A percentile compares a stretch with the other conserved stretches of the same genome.
Conservation (phyloP, 225 moss, liverwort and hornwort species). For the Antitrichia curtipendula region DNA sequence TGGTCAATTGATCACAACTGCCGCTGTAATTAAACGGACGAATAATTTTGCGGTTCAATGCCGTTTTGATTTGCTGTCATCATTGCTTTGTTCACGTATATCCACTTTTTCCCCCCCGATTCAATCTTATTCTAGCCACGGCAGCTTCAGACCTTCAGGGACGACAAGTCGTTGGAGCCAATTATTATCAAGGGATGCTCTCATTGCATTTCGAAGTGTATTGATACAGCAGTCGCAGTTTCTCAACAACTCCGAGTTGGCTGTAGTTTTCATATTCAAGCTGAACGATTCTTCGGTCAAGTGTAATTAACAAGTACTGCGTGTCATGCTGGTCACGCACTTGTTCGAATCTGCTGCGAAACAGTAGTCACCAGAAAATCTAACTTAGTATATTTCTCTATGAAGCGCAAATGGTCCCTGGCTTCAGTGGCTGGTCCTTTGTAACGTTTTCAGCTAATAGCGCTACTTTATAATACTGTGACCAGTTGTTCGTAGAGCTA, state of each 20-base stretch:
- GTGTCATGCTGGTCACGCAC: neutral
- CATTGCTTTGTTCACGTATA: neutral
- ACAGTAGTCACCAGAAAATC: neutral
- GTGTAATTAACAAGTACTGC: neutral
- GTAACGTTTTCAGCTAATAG: neutral
- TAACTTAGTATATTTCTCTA: neutral
- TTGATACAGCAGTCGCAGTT: neutral
- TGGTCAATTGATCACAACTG: neutral
- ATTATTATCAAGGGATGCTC: neutral
- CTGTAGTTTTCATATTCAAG: neutral
- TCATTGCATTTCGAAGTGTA: neutral
- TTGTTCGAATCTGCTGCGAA: neutral
- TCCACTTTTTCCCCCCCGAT: neutral
- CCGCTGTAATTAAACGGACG: neutral
- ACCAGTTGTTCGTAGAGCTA: neutral
- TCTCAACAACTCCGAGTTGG: neutral
- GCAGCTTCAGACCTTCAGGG: neutral
- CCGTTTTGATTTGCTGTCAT: neutral
- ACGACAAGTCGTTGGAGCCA: neutral
- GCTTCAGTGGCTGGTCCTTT: neutral
- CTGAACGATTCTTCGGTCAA: neutral
- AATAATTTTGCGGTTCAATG: neutral
- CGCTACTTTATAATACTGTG: neutral
- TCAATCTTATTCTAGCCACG: neutral
- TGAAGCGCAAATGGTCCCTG: neutral